These are phyloP conservation scores for Durotheca rogersii DNA, from an alignment of 495 filamentous ascomycete genomes.

Conservation along the genomic window DNA sequence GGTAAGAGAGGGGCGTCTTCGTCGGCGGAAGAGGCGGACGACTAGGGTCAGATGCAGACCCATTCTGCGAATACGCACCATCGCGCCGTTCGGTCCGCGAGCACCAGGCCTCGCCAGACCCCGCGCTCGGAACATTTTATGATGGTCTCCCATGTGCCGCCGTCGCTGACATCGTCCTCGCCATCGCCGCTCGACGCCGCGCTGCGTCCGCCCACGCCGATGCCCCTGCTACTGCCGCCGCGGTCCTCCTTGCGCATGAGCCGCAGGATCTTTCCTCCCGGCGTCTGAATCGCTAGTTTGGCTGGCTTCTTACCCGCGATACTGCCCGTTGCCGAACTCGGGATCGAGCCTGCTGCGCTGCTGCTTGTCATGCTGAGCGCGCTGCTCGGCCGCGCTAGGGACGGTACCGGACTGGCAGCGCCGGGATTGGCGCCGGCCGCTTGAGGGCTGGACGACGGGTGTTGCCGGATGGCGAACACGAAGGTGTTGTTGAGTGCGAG, in stretches of 20 bases:
- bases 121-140: conserved; percentile 94
- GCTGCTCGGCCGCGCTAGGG: conserved; percentile 71
- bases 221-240: conserved; percentile 47
- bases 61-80: conserved; percentile 99
- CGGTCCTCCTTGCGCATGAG: conserved; percentile 84
- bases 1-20: no score
- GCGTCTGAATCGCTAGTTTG: conserved; percentile 92
- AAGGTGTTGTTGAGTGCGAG: conserved; percentile 95
- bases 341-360: conserved; percentile 59
- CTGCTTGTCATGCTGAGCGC: conserved; percentile 80
- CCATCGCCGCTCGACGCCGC: conserved; percentile 35
- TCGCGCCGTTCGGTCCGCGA: conserved; percentile 90
- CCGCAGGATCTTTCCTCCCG: conserved; percentile 90
- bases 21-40: no score
- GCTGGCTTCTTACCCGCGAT: conserved; percentile 74
- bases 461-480: conserved; percentile 92
- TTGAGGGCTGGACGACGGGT: conserved; percentile 68
- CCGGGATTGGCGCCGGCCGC: conserved; percentile 53
- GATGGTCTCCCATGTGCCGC: conserved; percentile 93
- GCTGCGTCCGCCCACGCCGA: conserved; percentile 43
- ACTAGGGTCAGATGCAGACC: conserved; percentile 54
- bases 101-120: conserved; percentile 86
- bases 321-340: conserved; percentile 47
- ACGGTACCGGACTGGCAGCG: conserved; percentile 65
- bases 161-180: conserved; percentile 64